phyloP scores from a whole-genome alignment of 306 rosid species.

The Arachis stenosperma region DNA sequence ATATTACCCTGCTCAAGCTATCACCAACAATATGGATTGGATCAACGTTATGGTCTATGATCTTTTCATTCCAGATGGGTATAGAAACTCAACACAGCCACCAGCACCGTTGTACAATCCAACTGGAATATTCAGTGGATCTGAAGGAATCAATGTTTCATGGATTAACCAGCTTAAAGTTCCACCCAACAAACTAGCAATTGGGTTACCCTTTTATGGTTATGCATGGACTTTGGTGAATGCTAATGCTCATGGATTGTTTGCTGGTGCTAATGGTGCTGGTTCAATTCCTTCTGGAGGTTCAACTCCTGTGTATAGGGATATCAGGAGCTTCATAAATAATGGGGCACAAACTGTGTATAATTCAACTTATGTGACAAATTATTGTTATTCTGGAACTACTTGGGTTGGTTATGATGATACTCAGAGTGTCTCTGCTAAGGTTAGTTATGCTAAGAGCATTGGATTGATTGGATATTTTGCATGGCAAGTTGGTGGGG shows the following conservation, averaged over 20 bases:
- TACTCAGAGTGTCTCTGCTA: conserved; percentile 39
- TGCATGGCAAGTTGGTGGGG: conserved; percentile 31
- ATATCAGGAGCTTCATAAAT: conserved; percentile 19
- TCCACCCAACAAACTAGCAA: conserved; percentile 34
- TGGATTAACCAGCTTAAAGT: conserved; percentile 40
- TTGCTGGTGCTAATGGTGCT: conserved; percentile 37
- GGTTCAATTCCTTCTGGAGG: conserved; percentile 11
- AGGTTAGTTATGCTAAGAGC: conserved; percentile 46
- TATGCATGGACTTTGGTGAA: conserved; percentile 44
- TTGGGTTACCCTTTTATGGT: conserved; percentile 49
- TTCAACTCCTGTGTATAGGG: conserved; percentile 28
- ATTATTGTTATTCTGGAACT: conserved; percentile 47
- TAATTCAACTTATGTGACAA: conserved; percentile 43
- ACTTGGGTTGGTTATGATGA: conserved; percentile 57
- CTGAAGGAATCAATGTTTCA: neutral
- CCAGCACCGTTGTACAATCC: conserved; percentile 34
- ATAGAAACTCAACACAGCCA: conserved; percentile 22
- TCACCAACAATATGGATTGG: conserved; percentile 34
- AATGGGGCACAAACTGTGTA: conserved; percentile 1
- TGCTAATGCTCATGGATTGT: conserved; percentile 37
- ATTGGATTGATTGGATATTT: conserved; percentile 39
- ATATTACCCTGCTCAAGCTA: neutral
- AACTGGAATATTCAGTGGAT: conserved; percentile 10
- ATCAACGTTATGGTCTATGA: conserved; percentile 46
- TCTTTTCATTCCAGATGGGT: conserved; percentile 28